Evolutionary conservation across 1,284 basidiomycete species (phyloP).

Genomic region (Cryptococcus sp.): DNA sequence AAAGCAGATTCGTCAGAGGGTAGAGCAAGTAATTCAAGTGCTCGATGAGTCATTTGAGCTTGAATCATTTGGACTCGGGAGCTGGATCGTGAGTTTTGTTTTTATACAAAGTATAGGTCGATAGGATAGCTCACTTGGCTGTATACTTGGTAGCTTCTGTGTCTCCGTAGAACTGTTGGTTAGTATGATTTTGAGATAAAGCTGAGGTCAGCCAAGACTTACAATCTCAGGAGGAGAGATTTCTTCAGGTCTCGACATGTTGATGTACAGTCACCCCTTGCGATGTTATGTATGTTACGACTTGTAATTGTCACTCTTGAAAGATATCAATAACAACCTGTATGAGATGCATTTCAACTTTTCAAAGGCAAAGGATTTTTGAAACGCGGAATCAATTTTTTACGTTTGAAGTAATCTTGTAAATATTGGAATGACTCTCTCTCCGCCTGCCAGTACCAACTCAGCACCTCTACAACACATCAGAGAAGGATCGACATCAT

Average conservation of each 20-base stretch:
- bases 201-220: conserved; percentile 35
- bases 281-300: no score
- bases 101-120: neutral
- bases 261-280: neutral
- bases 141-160: conserved; percentile 95
- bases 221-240: conserved; percentile 95
- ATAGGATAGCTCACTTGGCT: conserved; percentile 62
- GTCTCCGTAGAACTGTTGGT: conserved; percentile 87
- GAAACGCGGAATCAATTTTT: no score
- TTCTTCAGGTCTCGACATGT: conserved; percentile 92
- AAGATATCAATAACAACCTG: no score
- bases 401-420: no score
- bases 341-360: no score
- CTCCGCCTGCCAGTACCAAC: no score
- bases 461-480: no score
- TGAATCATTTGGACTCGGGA: conserved; percentile 96
- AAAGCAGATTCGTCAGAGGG: conserved; percentile 70
- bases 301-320: no score
- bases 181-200: neutral
- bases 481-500: neutral
- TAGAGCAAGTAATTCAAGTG: conserved; percentile 82
- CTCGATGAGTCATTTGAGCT: conserved; percentile 95
- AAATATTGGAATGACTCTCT: no score
- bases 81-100: conserved; percentile 40
- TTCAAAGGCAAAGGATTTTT: no score